phyloP scores from a whole-genome alignment of 345 rosid genomes.

The Eucalyptus tenuipes region DNA sequence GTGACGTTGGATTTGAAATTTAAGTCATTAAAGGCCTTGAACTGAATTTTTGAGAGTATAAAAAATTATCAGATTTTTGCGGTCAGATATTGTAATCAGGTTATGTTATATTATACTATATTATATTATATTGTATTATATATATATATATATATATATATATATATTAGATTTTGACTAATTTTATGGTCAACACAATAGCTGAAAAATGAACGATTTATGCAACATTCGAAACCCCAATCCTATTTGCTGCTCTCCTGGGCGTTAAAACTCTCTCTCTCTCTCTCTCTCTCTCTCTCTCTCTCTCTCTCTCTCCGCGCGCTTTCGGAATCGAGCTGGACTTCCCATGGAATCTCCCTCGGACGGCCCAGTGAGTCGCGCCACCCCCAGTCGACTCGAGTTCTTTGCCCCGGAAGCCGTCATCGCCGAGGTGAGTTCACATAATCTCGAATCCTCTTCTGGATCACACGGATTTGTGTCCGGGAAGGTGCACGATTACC shows the following conservation, averaged over 20 bases:
- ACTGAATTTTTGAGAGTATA: background rate
- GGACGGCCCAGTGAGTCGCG: background rate
- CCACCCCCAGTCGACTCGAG: background rate
- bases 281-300: background rate
- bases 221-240: background rate
- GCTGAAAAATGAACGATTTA: background rate
- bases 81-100: background rate
- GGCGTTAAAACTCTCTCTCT: background rate
- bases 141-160: too few relatives aligned
- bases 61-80: background rate
- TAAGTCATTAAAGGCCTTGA: background rate
- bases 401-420: background rate
- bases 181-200: background rate
- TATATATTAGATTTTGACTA: background rate
- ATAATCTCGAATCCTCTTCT: background rate
- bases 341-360: background rate
- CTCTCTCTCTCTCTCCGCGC: background rate
- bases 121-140: background rate
- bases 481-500: background rate
- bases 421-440: background rate
- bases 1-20: background rate
- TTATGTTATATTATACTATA: background rate
- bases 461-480: background rate
- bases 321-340: background rate
- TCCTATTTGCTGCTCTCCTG: background rate